Conservation (phyloP, 345 rosid species). For the Boechera stricta region DNA sequence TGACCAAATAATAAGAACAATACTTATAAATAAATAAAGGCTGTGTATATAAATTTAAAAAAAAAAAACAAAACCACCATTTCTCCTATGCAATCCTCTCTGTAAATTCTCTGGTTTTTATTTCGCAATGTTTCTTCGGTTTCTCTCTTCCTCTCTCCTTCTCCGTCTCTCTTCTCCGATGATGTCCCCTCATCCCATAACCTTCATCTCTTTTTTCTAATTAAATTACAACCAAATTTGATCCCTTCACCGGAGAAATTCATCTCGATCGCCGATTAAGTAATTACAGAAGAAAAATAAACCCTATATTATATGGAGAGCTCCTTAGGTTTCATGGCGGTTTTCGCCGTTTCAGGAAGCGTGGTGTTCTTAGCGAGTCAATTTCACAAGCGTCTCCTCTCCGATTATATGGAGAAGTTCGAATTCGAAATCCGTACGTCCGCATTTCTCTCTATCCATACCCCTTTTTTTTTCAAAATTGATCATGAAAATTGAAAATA, state of each 20-base stretch:
- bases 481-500: too few relatives aligned
- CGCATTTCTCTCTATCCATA: background rate
- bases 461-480: too few relatives aligned
- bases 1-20: conserved; percentile 23
- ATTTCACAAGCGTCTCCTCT: conserved; percentile 74
- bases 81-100: conserved; percentile 16
- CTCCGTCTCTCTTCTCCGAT: conserved; percentile 39
- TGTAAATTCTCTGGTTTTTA: background rate
- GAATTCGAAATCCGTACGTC: conserved; percentile 58
- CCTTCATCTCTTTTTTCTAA: background rate
- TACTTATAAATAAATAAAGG: background rate
- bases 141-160: conserved; percentile 31
- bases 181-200: conserved; percentile 35
- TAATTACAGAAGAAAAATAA: background rate
- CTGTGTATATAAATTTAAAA: background rate
- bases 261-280: background rate
- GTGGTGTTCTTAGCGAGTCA: conserved; percentile 73
- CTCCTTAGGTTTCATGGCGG: conserved; percentile 70
- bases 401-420: conserved; percentile 80
- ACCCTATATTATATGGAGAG: conserved; percentile 43
- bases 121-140: conserved; percentile 40
- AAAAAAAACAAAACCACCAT: background rate
- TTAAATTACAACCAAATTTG: background rate
- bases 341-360: conserved; percentile 86
- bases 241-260: background rate